Percentiles rank a stretch among this genome's conserved stretches.
These are phyloP conservation scores for Boletus sp. DNA, from an alignment of 1,284 basidiomycete species.

Conservation along the genomic window DNA sequence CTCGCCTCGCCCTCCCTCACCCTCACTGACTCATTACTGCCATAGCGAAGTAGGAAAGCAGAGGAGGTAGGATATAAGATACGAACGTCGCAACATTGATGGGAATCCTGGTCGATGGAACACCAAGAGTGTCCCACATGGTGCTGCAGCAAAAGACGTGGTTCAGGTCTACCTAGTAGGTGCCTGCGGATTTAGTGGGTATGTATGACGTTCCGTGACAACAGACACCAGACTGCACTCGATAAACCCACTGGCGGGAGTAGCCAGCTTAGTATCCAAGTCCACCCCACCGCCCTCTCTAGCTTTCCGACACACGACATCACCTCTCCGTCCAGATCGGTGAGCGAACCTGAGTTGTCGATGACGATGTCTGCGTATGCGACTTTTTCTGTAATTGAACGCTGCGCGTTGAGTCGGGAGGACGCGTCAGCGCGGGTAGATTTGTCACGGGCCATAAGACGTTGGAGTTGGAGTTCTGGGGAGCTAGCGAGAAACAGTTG, in stretches of 20 bases:
- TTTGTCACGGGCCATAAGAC: constrained; percentile 69
- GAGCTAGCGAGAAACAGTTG: constrained; percentile 43
- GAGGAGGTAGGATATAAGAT: constrained; percentile 35
- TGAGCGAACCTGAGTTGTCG: constrained; percentile 80
- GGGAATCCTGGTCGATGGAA: constrained; percentile 3
- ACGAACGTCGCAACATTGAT: background rate
- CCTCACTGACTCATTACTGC: no score
- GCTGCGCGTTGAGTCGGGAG: constrained; percentile 76
- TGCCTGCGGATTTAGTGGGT: no score
- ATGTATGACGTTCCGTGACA: no score
- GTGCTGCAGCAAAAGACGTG: background rate
- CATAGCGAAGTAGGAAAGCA: constrained; percentile 43
- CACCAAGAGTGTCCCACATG: background rate
- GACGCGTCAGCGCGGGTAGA: constrained; percentile 61
- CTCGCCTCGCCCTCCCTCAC: no score
- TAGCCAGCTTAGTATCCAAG: constrained; percentile 77
- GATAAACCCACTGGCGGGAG: constrained; percentile 69
- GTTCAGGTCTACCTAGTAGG: no score
- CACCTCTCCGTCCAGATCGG: constrained; percentile 71
- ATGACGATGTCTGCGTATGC: constrained; percentile 82
- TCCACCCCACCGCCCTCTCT: constrained; percentile 52
- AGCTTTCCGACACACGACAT: constrained; percentile 59
- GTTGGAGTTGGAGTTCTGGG: constrained; percentile 71
- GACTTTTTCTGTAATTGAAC: constrained; percentile 78
- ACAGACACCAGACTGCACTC: constrained; percentile 23